Base-by-base conservation (phyloP, 768 basidiomycete genomes). In the Lentinula guzmanii region DNA sequence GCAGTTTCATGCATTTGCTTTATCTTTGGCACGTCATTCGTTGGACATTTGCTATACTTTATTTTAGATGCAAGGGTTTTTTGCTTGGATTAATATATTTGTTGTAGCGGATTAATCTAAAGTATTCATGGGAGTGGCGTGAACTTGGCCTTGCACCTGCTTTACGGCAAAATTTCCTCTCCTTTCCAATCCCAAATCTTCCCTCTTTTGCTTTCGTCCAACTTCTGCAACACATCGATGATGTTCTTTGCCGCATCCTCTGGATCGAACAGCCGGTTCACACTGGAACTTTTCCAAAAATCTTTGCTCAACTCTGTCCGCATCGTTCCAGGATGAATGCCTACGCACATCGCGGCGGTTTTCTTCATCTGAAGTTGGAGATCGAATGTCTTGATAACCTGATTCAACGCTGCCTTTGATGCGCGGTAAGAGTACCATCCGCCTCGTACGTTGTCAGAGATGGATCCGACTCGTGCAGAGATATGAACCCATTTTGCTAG, bases 361-460 rank as follows among this genome's bases (percentile, higher is more conserved):
- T 75, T 77, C 64, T 79, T 77, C 71, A 77, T 73, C 65, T 79
- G 70, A 39, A 86, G 71, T 59, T 86, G 77, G 52, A 80, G 64
- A 68, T 87, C 83, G 64, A 85, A 85, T 16, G 83, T 86, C 63
- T 80, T 82, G 68, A 86, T 68, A n/a, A 81, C 77, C 65, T 86
- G 84, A 65, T 87, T 85, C 52, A 87, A 78, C 54, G 85, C 84
- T 0, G 85, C 80, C 68, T 86, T 86, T 55, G 83, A 85, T 18
- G 82, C 74, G 31, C 84, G 81, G 68, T 86, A 86, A 35, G 82
- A 85, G 67, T 81, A 86, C 84, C 84, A 86, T 41, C 84, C 85
- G 16, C 84, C 85, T 24, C 75, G 76, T 28, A 70, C 71, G 67
- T 86, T 87, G 66, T 87, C 84, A 18, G 77, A 75, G 58, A 86